Conservation (phyloP, 192 early-diverging fungal genomes). For the Umbelopsis sp. region DNA sequence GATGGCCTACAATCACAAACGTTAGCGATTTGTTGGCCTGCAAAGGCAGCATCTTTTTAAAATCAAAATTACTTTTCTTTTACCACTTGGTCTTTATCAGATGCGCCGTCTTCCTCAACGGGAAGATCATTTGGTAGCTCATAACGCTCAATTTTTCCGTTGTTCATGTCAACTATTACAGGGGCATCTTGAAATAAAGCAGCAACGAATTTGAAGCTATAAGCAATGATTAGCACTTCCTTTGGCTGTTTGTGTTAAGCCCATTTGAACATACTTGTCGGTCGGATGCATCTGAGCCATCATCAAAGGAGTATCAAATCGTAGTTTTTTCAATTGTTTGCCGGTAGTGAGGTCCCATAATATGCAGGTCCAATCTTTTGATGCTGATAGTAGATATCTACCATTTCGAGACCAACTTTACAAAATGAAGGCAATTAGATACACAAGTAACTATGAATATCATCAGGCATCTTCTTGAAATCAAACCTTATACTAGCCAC, state of each 20-base stretch:
- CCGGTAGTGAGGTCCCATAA: constrained; percentile 83
- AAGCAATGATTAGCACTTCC: constrained; percentile 43
- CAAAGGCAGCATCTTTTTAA: background rate
- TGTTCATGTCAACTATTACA: constrained; percentile 48
- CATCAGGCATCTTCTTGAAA: background rate
- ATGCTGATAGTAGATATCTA: constrained; percentile 76
- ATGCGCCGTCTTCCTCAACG: background rate
- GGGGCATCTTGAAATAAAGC: constrained; percentile 53
- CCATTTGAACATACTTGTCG: constrained; percentile 57
- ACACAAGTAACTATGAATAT: background rate
- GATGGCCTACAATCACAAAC: constrained; percentile 7
- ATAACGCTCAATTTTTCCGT: constrained; percentile 24
- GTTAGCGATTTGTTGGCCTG: background rate
- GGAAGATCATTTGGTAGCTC: constrained; percentile 28
- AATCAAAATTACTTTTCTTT: constrained; percentile 1
- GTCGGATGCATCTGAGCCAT: constrained; percentile 81
- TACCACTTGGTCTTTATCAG: constrained; percentile 5
- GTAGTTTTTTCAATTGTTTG: constrained; percentile 53
- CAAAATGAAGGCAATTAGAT: constrained; percentile 1
- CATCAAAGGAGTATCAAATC: constrained; percentile 71
- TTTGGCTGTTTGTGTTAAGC: constrained; percentile 22
- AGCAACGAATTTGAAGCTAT: constrained; percentile 52
- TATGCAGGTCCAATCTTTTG: constrained; percentile 81
- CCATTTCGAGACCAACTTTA: constrained; percentile 83
- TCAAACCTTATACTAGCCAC: constrained; percentile 77